Conservation (phyloP, 1,284 basidiomycete genomes). For the Laetiporus sulphureus region DNA sequence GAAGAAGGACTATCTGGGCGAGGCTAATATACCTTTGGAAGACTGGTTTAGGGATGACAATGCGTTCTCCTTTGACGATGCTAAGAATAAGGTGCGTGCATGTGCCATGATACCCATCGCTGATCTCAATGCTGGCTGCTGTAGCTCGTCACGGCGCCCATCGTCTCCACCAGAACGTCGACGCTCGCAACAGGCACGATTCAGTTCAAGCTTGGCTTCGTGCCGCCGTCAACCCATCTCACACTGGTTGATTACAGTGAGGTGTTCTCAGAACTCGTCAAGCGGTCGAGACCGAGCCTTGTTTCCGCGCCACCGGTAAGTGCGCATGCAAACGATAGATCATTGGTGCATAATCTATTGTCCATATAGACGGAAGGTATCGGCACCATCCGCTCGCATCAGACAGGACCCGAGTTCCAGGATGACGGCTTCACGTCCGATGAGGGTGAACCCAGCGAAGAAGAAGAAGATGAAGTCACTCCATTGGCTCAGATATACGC, state of each 20-base stretch:
- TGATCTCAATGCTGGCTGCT: background rate
- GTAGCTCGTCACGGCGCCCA: constrained; percentile 12
- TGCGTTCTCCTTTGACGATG: constrained; percentile 47
- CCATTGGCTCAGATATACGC: constrained; percentile 4
- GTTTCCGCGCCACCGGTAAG: constrained; percentile 78
- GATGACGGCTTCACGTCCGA: constrained; percentile 74
- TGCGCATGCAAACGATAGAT: too few species aligned
- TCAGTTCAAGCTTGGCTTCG: constrained; percentile 74
- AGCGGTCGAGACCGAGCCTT: constrained; percentile 57
- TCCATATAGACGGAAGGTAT: constrained; percentile 84
- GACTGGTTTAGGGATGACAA: constrained; percentile 70
- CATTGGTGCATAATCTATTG: too few species aligned
- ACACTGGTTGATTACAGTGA: constrained; percentile 40
- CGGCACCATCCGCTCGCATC: constrained; percentile 73
- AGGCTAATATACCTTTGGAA: constrained; percentile 69
- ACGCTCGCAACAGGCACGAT: constrained; percentile 58
- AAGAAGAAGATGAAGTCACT: constrained; percentile 29
- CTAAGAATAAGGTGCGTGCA: constrained; percentile 48
- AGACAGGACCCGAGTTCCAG: constrained; percentile 50
- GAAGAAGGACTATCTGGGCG: constrained; percentile 91
- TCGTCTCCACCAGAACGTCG: constrained; percentile 63
- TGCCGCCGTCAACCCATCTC: constrained; percentile 38
- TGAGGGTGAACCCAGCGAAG: constrained; percentile 38
- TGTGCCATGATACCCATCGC: constrained; percentile 1
- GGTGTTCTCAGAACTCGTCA: constrained; percentile 60